These are phyloP conservation scores for Aspergillus latus DNA, from an alignment of 2,329 filamentous ascomycete genomes.

Conservation along the genomic window DNA sequence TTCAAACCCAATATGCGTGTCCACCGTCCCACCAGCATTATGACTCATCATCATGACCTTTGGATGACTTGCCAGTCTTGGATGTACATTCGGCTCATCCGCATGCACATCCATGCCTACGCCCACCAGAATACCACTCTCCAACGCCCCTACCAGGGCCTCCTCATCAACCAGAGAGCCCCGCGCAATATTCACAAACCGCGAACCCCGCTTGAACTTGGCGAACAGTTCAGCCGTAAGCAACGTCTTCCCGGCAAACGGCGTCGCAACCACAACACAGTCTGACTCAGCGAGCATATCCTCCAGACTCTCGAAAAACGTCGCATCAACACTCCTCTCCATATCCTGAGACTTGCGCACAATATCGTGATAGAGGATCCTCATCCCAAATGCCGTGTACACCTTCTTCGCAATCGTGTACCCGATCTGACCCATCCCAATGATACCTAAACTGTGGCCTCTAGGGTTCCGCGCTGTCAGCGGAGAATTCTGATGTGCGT, in stretches of 20 bases:
- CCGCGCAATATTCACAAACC: slow-evolving; percentile 54
- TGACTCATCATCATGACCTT: slow-evolving; percentile 50
- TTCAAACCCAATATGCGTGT: slow-evolving; percentile 53
- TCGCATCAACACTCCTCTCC: slow-evolving; percentile 43
- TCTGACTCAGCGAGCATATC: slow-evolving; percentile 46
- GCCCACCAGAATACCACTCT: slow-evolving; percentile 47
- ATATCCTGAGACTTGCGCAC: slow-evolving; percentile 38
- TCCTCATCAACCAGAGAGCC: slow-evolving; percentile 52
- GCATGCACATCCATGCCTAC: slow-evolving; percentile 58
- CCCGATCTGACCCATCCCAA: slow-evolving; percentile 69
- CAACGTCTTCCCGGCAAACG: slow-evolving; percentile 41
- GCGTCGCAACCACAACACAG: slow-evolving; percentile 51
- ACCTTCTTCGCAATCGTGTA: slow-evolving; percentile 62
- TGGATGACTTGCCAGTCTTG: slow-evolving; percentile 40
- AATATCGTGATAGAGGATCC: slow-evolving; percentile 58
- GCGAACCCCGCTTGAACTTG: slow-evolving; percentile 49
- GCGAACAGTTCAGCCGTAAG: slow-evolving; percentile 45
- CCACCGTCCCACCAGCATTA: slow-evolving; percentile 51
- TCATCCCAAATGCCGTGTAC: slow-evolving; percentile 63
- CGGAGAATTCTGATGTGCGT: slow-evolving; percentile 62
- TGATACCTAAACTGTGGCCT: slow-evolving; percentile 61
- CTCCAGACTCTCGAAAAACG: slow-evolving; percentile 45
- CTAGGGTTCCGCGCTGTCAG: slow-evolving; percentile 64
- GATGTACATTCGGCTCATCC: slow-evolving; percentile 53
- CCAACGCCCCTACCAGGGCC: slow-evolving; percentile 49